These are phyloP conservation scores for Onygenales sp. DNA, from an alignment of 2,329 filamentous ascomycete species.

Conservation along the genomic window DNA sequence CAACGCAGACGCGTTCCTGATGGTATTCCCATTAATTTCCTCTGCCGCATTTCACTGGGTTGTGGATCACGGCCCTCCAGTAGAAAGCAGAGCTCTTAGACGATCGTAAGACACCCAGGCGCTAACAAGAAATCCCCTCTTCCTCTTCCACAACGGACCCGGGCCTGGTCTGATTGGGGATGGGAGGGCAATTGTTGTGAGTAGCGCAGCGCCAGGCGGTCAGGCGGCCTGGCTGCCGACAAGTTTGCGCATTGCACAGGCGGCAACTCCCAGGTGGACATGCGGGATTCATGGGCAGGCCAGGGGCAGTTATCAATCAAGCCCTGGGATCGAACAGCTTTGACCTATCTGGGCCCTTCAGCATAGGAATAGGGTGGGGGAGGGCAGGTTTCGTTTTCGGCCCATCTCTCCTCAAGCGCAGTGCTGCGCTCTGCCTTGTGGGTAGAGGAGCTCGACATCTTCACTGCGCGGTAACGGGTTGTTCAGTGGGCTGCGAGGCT, in stretches of 20 bases:
- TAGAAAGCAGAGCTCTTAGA: background rate
- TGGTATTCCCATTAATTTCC: background rate
- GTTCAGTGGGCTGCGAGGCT: background rate
- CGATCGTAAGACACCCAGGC: background rate
- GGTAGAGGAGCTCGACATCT: background rate
- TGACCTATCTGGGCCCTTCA: too few relatives aligned
- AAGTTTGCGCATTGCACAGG: background rate
- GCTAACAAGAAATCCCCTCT: background rate
- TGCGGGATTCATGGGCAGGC: too few relatives aligned
- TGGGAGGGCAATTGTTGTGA: background rate
- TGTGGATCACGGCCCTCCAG: background rate
- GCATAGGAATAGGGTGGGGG: background rate
- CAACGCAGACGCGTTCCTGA: too few relatives aligned
- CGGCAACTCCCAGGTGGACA: background rate
- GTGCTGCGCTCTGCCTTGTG: background rate
- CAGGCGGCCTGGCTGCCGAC: background rate
- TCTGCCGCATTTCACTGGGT: background rate
- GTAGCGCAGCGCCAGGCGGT: background rate
- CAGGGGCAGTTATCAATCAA: too few relatives aligned
- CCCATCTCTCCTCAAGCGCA: background rate
- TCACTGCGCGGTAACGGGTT: too few relatives aligned
- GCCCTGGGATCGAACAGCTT: background rate
- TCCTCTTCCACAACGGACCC: background rate
- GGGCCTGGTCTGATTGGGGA: background rate
- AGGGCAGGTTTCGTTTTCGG: background rate